Percentiles rank a stretch among this genome's conserved stretches.
These are phyloP conservation scores for Aspergillus wentii DNA, from an alignment of 495 filamentous ascomycete genomes.

Conservation along the genomic window DNA sequence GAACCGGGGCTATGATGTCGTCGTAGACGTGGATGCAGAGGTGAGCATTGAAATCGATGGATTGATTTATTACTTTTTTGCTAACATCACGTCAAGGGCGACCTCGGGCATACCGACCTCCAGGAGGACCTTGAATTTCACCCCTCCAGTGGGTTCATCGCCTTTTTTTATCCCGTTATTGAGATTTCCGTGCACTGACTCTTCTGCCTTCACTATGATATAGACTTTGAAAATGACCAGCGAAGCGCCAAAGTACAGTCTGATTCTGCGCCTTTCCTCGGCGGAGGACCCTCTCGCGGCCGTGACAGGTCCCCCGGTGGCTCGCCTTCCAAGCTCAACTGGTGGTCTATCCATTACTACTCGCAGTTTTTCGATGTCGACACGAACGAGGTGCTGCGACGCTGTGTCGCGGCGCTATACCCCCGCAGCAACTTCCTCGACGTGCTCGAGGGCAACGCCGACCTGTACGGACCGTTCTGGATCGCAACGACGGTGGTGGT, in stretches of 20 bases:
- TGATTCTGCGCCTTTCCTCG: conserved; percentile 57
- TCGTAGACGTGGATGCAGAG: conserved; percentile 94
- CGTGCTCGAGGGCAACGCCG: conserved; percentile 93
- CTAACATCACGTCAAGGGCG: conserved; percentile 57
- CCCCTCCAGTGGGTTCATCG: conserved; percentile 63
- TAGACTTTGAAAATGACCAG: conserved; percentile 52
- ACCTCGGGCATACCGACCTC: conserved; percentile 95
- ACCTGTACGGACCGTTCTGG: conserved; percentile 95
- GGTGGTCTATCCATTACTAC: conserved; percentile 93
- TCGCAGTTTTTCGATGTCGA: conserved; percentile 98
- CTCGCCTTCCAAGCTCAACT: conserved; percentile 69
- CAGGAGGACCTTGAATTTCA: conserved; percentile 99
- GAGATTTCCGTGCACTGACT: too few relatives aligned
- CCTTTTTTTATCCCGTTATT: neutral
- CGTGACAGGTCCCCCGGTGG: conserved; percentile 41
- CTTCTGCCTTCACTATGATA: too few relatives aligned
- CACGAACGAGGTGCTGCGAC: conserved; percentile 76
- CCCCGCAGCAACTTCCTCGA: conserved; percentile 93
- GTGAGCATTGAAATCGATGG: conserved; percentile 35
- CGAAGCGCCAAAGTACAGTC: conserved; percentile 54
- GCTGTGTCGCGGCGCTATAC: conserved; percentile 79
- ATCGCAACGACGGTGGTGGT: conserved; percentile 96
- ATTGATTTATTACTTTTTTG: neutral
- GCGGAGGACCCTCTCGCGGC: conserved; percentile 42
- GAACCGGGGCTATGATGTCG: conserved; percentile 88